Conservation (phyloP, 2,329 filamentous ascomycete species). For the Aspergillus melleus region DNA sequence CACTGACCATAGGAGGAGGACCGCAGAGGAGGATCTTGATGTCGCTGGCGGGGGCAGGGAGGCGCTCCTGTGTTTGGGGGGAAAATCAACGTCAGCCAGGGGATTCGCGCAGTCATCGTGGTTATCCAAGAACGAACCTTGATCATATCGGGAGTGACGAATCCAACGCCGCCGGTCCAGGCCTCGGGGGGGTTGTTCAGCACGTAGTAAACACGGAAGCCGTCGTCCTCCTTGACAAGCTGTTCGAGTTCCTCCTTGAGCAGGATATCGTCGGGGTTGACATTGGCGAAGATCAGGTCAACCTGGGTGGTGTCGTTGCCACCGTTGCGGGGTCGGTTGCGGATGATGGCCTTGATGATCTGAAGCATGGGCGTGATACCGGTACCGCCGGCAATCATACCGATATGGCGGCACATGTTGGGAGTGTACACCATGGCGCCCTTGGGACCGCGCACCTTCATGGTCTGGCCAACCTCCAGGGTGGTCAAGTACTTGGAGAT, state of each 20-base stretch:
- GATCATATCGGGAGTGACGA: slow-evolving; percentile 95
- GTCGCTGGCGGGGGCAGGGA: slow-evolving; percentile 79
- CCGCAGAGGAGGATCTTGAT: slow-evolving; percentile 95
- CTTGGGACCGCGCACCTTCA: slow-evolving; percentile 92
- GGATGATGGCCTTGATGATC: slow-evolving; percentile 85
- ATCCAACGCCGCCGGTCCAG: slow-evolving; percentile 91
- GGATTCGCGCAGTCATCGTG: neutral
- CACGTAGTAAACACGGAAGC: slow-evolving; percentile 89
- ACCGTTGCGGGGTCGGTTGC: slow-evolving; percentile 65
- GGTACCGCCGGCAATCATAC: slow-evolving; percentile 97
- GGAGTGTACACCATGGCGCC: slow-evolving; percentile 96
- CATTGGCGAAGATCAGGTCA: slow-evolving; percentile 96
- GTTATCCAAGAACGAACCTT: slow-evolving; percentile 56
- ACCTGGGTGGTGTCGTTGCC: slow-evolving; percentile 83
- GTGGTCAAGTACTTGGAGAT: slow-evolving; percentile 91
- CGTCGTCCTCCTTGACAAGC: slow-evolving; percentile 72
- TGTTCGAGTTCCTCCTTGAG: slow-evolving; percentile 87
- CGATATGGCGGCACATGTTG: slow-evolving; percentile 94
- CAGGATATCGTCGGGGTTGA: slow-evolving; percentile 88
- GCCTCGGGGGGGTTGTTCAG: slow-evolving; percentile 91
- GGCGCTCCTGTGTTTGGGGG: slow-evolving; percentile 39
- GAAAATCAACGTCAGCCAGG: slow-evolving; percentile 5
- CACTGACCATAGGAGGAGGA: slow-evolving; percentile 93
- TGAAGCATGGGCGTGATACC: slow-evolving; percentile 99
- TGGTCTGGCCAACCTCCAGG: slow-evolving; percentile 78